phyloP scores from a whole-genome alignment of 1,139 yeast species.

The Komagataea norvegica region DNA sequence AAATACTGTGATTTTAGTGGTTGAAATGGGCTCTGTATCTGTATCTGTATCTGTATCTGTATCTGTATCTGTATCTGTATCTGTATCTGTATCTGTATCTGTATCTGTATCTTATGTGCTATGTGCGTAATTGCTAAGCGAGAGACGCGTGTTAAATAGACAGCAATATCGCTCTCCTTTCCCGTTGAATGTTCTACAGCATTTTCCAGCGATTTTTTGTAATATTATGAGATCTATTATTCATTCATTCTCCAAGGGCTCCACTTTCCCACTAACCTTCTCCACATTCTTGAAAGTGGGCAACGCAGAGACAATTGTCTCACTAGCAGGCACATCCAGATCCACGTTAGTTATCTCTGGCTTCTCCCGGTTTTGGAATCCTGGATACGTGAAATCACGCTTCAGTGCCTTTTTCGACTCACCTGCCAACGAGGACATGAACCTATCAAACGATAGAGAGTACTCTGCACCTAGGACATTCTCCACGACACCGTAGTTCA shows the following conservation, averaged over 20 bases:
- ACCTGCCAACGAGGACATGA: neutral
- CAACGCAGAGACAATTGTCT: slow-evolving; percentile 34
- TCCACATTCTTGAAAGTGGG: slow-evolving; percentile 64
- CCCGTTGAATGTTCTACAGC: neutral
- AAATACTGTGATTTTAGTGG: neutral
- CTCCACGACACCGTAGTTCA: no score
- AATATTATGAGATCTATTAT: no score
- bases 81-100: no score
- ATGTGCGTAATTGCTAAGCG: no score
- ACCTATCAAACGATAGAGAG: neutral
- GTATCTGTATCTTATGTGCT: no score
- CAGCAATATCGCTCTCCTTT: no score
- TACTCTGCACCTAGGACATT: neutral
- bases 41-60: no score
- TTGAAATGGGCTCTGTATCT: neutral
- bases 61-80: no score
- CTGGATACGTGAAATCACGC: slow-evolving; percentile 4
- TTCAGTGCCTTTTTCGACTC: neutral
- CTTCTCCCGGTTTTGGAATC: slow-evolving; percentile 30
- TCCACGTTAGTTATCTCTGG: slow-evolving; percentile 54
- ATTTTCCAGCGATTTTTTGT: no score
- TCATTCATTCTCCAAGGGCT: slow-evolving; percentile 19
- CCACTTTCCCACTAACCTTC: slow-evolving; percentile 40
- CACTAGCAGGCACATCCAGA: slow-evolving; percentile 26
- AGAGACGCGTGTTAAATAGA: no score